Evolutionary conservation across 2,329 filamentous ascomycete genomes (phyloP).

Genomic region (Graphiopsis chlorocephala): DNA sequence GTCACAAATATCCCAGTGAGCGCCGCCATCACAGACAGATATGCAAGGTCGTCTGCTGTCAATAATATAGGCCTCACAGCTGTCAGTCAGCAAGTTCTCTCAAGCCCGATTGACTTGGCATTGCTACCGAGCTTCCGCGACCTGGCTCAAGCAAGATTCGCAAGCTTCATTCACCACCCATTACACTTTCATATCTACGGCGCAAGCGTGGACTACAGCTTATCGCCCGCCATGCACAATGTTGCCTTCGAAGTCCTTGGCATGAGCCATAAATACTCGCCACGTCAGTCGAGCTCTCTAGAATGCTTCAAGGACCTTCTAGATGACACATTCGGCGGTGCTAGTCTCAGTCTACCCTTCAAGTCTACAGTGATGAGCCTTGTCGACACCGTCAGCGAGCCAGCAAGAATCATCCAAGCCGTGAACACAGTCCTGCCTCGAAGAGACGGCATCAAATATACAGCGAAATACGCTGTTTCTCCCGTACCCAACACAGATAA

Average conservation of each 20-base stretch:
- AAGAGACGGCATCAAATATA: slow-evolving; percentile 53
- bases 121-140: background rate
- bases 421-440: slow-evolving; percentile 71
- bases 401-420: slow-evolving; percentile 68
- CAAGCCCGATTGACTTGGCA: background rate
- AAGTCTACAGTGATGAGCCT: slow-evolving; percentile 66
- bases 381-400: slow-evolving; percentile 62
- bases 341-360: slow-evolving; percentile 67
- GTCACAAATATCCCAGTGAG: background rate
- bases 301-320: slow-evolving; percentile 62
- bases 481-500: slow-evolving; percentile 52
- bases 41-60: slow-evolving; percentile 1
- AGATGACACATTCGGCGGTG: slow-evolving; percentile 65
- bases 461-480: slow-evolving; percentile 38
- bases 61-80: background rate
- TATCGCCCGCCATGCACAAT: slow-evolving; percentile 72
- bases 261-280: slow-evolving; percentile 62
- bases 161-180: slow-evolving; percentile 54
- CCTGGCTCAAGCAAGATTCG: background rate
- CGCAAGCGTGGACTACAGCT: slow-evolving; percentile 63
- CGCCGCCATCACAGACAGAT: background rate
- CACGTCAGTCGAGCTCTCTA: slow-evolving; percentile 58
- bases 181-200: slow-evolving; percentile 70
- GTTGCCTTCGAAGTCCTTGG: slow-evolving; percentile 62
- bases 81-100: background rate